Evolutionary conservation across 768 basidiomycete species (phyloP), one percentile per base, ranked within the genome.

Genomic region (Podaxis sp.): DNA sequence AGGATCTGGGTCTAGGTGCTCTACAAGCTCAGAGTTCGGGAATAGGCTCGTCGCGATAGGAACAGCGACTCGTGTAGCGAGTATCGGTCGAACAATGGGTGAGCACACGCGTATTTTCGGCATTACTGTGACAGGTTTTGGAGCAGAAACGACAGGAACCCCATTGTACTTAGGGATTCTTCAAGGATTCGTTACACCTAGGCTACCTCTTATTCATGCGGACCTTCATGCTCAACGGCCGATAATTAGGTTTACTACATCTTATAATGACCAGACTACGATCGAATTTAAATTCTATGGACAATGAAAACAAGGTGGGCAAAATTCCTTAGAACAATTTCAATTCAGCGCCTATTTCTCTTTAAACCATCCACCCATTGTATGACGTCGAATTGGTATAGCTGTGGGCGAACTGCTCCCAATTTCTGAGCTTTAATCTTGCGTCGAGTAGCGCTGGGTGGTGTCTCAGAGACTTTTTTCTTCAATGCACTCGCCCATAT

Each of bases 401-500:
- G 38, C 17, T 41, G 26, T 6, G 63, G 63, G 26, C 38, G 56
- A 11, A 55, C 41, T 22, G 46, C 58, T 6, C 50, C 50, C 17
- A 64, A 37, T 33, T 36, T 58, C n/a, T 37, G 44, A 17, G 49
- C 63, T 49, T 52, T 38, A 10, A 55, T 13, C 46, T 64, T 64
- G 15, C 56, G 63, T 26, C 52, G 51, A 15, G 48, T n/a, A 41
- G 48, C 20, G 3, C 37, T 41, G 4, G 56, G 50, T n/a, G 56
- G 40, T 13, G 15, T 17, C 4, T 13, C n/a, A 26, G 38, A 58
- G 6, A 28, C 26, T 36, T 55, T 58, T 13, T 48, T 58, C 40
- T 30, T n/a, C 41, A 49, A 26, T 20, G 56, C 56, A 44, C 56
- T 56, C 33, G 33, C 49, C 63, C 63, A 64, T 5, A 58, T 58